Percentiles rank a stretch among this genome's conserved stretches.
Conservation (phyloP, 108 stramenopile genomes). For the Nannochloropsis salina region DNA sequence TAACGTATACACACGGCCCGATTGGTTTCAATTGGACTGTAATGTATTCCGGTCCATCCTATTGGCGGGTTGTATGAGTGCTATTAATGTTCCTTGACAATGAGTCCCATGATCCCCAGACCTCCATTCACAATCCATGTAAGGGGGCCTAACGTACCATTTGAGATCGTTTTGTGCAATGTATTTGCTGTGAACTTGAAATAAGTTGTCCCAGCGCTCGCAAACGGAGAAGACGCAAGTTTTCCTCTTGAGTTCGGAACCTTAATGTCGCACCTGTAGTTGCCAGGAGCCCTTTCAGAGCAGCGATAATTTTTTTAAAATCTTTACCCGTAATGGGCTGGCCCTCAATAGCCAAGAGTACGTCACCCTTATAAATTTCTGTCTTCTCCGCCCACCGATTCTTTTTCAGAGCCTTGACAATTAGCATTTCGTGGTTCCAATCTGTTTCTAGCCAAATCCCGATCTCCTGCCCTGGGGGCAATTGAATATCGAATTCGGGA, state of each 20-base stretch:
- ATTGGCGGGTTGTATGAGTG: background rate
- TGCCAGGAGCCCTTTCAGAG: constrained; percentile 55
- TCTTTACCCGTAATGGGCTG: constrained; percentile 57
- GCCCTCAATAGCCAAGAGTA: constrained; percentile 73
- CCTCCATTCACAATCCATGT: too few species aligned
- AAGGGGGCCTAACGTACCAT: background rate
- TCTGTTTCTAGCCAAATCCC: constrained; percentile 92
- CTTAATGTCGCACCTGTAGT: constrained; percentile 51
- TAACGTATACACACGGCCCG: background rate
- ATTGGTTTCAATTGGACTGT: background rate
- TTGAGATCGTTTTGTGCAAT: background rate
- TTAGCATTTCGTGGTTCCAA: constrained; percentile 67
- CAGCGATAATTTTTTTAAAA: constrained; percentile 77
- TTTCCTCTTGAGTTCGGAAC: constrained; percentile 80
- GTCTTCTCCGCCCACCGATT: constrained; percentile 69
- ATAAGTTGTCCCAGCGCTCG: constrained; percentile 32
- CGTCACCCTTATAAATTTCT: constrained; percentile 81
- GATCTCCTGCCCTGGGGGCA: constrained; percentile 72
- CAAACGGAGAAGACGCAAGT: constrained; percentile 65
- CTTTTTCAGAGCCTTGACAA: constrained; percentile 80
- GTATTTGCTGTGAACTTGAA: background rate
- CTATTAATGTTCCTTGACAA: too few species aligned
- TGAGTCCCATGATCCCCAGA: too few species aligned
- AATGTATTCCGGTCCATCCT: background rate
- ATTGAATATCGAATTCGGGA: constrained; percentile 66